Evolutionary conservation across 2,329 filamentous ascomycete genomes (phyloP).

Genomic region (Akanthomyces lecanii): DNA sequence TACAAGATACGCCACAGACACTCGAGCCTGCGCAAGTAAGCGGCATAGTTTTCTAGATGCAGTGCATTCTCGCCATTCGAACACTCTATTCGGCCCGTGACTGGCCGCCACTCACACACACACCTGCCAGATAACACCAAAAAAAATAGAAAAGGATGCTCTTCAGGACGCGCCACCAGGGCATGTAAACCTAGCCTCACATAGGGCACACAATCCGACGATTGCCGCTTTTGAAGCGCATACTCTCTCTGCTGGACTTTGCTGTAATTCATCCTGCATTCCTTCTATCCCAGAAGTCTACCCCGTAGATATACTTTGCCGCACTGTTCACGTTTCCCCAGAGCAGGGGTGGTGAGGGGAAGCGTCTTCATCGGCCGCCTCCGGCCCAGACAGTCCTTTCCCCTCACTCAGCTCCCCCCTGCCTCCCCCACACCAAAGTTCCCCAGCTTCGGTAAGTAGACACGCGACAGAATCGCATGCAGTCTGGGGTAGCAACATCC

Average conservation of each 20-base stretch:
- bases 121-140: too few relatives aligned
- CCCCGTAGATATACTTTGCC: not conserved
- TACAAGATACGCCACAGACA: not conserved
- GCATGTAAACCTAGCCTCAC: too few relatives aligned
- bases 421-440: not conserved
- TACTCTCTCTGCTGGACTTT: too few relatives aligned
- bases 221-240: too few relatives aligned
- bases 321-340: slow-evolving; percentile 1
- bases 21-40: not conserved
- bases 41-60: slow-evolving; percentile 1
- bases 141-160: not conserved
- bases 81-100: too few relatives aligned
- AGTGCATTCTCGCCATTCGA: not conserved
- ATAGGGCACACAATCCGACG: too few relatives aligned
- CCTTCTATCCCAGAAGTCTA: not conserved
- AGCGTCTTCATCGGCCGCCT: not conserved
- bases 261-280: not conserved
- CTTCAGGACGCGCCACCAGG: not conserved
- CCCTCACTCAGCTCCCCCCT: slow-evolving; percentile 1
- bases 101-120: not conserved
- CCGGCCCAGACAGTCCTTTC: not conserved
- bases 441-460: not conserved
- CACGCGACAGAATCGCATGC: not conserved
- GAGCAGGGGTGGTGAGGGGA: not conserved
- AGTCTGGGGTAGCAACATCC: not conserved